These are phyloP conservation scores for Nemania diffusa DNA, from an alignment of 2,329 filamentous ascomycete species.

Conservation along the genomic window DNA sequence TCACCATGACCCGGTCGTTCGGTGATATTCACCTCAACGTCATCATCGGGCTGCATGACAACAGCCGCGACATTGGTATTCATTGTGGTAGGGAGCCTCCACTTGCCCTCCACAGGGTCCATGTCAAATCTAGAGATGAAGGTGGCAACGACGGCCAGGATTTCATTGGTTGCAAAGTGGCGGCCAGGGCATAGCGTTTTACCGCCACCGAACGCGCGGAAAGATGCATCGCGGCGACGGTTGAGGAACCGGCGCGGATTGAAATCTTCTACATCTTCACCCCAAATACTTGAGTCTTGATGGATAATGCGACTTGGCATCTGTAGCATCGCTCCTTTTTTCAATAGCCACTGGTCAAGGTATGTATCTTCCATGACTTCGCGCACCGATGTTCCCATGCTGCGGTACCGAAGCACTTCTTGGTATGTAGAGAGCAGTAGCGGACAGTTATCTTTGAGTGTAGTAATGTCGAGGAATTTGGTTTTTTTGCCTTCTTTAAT, in stretches of 20 bases:
- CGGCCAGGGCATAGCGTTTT: neutral
- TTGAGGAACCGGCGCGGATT: conserved; percentile 20
- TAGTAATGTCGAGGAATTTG: conserved; percentile 45
- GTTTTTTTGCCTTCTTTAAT: conserved; percentile 24
- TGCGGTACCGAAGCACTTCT: conserved; percentile 54
- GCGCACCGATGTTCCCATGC: conserved; percentile 51
- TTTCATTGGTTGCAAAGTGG: neutral
- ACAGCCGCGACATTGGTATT: too few relatives aligned
- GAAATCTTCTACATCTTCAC: conserved; percentile 38
- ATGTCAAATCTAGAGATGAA: neutral
- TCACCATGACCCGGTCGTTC: too few relatives aligned
- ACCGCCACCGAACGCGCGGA: neutral
- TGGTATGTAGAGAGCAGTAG: conserved; percentile 54
- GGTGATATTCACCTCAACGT: too few relatives aligned
- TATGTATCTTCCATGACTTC: conserved; percentile 47
- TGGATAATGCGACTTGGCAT: conserved; percentile 46
- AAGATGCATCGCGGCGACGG: neutral
- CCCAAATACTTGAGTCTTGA: conserved; percentile 41
- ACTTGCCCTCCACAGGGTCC: neutral
- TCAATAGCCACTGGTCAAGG: conserved; percentile 43
- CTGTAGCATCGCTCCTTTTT: conserved; percentile 46
- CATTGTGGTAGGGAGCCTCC: neutral
- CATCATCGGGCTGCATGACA: too few relatives aligned
- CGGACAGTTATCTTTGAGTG: conserved; percentile 51
- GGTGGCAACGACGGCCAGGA: neutral